A percentile compares a stretch with the other conserved stretches of the same genome.
Conservation (phyloP, 225 moss, liverwort and hornwort genomes). For the Pleurozium schreberi region DNA sequence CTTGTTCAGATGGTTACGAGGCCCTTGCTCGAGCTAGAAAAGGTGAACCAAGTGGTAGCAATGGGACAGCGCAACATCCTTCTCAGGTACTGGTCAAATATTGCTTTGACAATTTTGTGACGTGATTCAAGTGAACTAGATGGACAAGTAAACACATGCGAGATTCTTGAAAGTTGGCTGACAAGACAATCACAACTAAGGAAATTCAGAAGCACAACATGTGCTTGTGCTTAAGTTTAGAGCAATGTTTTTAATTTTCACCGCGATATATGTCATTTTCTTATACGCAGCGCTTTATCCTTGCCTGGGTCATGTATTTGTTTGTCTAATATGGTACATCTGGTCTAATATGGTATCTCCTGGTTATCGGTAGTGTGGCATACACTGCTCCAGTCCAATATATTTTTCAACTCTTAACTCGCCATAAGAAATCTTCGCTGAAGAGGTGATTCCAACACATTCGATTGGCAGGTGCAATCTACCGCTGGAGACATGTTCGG, state of each 20-base stretch:
- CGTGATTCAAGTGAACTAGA: background rate
- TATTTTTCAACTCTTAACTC: background rate
- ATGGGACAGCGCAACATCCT: slow-evolving; percentile 4
- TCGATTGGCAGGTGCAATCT: slow-evolving; percentile 13
- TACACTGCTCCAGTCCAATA: background rate
- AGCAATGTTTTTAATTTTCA: background rate
- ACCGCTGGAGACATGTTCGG: slow-evolving; percentile 9
- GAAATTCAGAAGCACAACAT: background rate
- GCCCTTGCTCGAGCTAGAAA: slow-evolving; percentile 61
- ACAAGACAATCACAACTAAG: background rate
- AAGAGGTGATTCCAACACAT: background rate
- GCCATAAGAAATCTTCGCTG: background rate
- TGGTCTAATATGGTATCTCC: background rate
- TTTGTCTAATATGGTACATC: background rate
- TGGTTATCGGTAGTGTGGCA: background rate
- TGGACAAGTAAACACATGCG: background rate
- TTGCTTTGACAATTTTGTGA: background rate
- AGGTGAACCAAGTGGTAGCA: slow-evolving; percentile 44
- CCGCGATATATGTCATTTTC: background rate
- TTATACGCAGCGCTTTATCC: background rate
- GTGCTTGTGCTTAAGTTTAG: background rate
- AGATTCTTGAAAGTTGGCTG: background rate
- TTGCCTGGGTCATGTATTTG: background rate
- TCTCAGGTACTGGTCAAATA: slow-evolving; percentile 16
- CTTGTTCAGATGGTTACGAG: slow-evolving; percentile 66